Percentiles rank a stretch among this genome's conserved stretches.
Conservation (phyloP, 139 green algal genomes). For the Chlamydomonas incerta region DNA sequence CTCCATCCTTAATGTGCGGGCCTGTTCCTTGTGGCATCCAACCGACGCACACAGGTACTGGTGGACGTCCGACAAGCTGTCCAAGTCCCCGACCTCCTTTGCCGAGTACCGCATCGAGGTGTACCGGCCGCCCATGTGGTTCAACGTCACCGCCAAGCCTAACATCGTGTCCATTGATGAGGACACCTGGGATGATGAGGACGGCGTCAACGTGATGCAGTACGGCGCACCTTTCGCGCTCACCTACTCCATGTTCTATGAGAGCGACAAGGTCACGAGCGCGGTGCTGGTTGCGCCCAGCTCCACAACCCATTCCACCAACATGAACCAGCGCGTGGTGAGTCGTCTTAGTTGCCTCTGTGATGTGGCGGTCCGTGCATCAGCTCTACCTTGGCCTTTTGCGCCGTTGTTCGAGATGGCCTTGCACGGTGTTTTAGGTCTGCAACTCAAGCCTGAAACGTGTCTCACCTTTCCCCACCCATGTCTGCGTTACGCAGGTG, state of each 20-base stretch:
- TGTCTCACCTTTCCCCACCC: too few relatives aligned
- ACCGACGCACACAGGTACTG: conserved; percentile 17
- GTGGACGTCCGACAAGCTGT: conserved; percentile 8
- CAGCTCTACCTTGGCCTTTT: too few relatives aligned
- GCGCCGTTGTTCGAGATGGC: too few relatives aligned
- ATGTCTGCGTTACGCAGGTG: neutral
- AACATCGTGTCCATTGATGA: neutral
- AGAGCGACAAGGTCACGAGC: neutral
- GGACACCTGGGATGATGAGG: neutral
- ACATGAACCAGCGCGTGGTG: conserved; percentile 51
- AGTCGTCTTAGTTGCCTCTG: neutral
- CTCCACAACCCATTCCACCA: conserved; percentile 48
- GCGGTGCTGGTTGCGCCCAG: conserved; percentile 42
- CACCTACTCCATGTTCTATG: conserved; percentile 13
- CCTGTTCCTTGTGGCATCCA: too few relatives aligned
- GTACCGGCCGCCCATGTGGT: conserved; percentile 49
- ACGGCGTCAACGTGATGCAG: conserved; percentile 26
- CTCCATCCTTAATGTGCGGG: too few relatives aligned
- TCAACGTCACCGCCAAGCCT: conserved; percentile 40
- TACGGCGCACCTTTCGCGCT: conserved; percentile 10
- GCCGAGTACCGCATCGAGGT: conserved; percentile 61
- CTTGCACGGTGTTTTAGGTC: neutral
- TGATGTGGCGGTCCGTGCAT: too few relatives aligned
- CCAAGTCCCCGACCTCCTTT: conserved; percentile 15
- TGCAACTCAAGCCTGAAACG: neutral